phyloP scores from a whole-genome alignment of 2,329 filamentous ascomycete species.

The Fusarium stilboides region DNA sequence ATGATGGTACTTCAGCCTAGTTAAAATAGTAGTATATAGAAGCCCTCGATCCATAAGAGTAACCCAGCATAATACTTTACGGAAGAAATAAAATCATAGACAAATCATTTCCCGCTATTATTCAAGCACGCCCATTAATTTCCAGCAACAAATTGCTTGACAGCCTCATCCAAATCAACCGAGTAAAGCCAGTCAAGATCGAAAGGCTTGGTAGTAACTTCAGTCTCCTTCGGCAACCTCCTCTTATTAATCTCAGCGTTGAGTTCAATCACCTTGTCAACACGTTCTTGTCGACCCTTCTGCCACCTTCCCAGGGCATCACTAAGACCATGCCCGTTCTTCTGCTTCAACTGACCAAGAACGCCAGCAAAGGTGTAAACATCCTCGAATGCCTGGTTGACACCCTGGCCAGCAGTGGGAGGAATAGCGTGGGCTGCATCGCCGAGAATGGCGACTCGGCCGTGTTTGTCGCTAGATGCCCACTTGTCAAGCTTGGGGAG shows the following conservation, averaged over 20 bases:
- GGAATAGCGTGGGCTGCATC: conserved; percentile 66
- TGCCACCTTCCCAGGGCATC: conserved; percentile 59
- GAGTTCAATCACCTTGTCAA: conserved; percentile 64
- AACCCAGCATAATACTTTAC: too few species aligned
- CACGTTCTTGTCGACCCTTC: conserved; percentile 61
- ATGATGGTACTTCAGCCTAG: too few species aligned
- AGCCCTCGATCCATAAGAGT: too few species aligned
- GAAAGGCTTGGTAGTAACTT: conserved; percentile 46
- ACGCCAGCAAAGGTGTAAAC: conserved; percentile 62
- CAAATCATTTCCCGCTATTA: too few species aligned
- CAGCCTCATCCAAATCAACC: conserved; percentile 56
- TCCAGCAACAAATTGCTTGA: conserved; percentile 41
- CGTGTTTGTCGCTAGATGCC: conserved; percentile 52
- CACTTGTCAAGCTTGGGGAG: conserved; percentile 64
- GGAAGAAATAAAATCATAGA: too few species aligned
- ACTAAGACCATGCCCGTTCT: conserved; percentile 45
- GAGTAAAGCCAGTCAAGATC: conserved; percentile 62
- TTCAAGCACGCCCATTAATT: background rate
- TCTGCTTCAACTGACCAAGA: conserved; percentile 47
- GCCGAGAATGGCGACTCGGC: conserved; percentile 62
- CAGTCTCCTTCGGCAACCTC: conserved; percentile 58
- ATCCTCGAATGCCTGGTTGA: conserved; percentile 67
- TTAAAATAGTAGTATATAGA: too few species aligned
- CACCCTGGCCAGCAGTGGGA: conserved; percentile 63
- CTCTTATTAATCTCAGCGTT: conserved; percentile 64